Base-by-base conservation (phyloP, 352 stramenopile genomes). In the Pythium aristosporum region DNA sequence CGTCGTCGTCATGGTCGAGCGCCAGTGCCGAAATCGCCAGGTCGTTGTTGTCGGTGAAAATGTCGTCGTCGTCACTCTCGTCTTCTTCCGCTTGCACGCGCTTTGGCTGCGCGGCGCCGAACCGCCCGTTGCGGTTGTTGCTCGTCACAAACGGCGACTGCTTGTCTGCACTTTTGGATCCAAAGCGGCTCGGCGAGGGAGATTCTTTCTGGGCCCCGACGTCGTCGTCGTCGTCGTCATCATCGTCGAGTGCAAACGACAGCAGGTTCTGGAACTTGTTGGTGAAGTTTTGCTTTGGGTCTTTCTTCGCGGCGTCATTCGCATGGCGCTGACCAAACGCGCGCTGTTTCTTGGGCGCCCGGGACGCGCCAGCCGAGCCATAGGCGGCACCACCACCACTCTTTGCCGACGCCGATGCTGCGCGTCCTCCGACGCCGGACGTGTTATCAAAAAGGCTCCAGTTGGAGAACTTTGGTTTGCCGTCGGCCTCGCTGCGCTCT, bases 211-310 rank as follows among this genome's bases (percentile, higher is more conserved):
- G 10, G 8, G 56, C 1, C 23, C 43, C 44, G 25, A 34, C 37
- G 15, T 44, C 37, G 5, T 48, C 56, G 55, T 63, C 65, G 52
- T 72, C 65, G 6, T 85, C 77, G 12, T 70, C 71, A 12, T 70
- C 71, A 12, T 85, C 75, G 12, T 89, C 79, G 20, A 89, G 82
- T 15, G 81, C 79, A 61, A 91, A 89, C 51, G 78, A 91, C 54
- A 92, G 60, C 54, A 92, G 61, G 69, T 92, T 92, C 71, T 91
- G 81, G 54, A 92, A 92, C 68, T 92, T 91, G 75, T 92, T 89
- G 21, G 84, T 91, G 57, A 89, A 90, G 46, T 89, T 77, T 5
- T 72, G 69, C 16, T 30, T 52, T 44, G 81, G 58, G 23, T 50
- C 57, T 46, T 87, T 63, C 42, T 87, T 65, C 28, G 44, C 50